A percentile compares a stretch with the other conserved stretches of the same genome.
Evolutionary conservation across 2,329 filamentous ascomycete species (phyloP).

Genomic region (Colletotrichum sp.): DNA sequence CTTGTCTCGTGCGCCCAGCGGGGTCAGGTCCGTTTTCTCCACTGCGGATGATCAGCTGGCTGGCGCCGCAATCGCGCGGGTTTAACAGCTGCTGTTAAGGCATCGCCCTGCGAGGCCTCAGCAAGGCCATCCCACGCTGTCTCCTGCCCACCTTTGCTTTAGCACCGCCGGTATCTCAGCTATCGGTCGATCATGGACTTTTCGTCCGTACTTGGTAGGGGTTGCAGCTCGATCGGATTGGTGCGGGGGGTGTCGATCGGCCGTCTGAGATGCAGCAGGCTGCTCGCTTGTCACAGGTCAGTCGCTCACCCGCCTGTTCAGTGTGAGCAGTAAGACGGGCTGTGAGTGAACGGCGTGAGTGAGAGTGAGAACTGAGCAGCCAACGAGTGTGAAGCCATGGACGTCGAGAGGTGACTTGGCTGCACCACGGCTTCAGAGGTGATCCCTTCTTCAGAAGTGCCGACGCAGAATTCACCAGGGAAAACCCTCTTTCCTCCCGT

Average conservation of each 20-base stretch:
- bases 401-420: not conserved
- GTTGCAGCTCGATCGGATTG: slow-evolving; percentile 14
- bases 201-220: not conserved
- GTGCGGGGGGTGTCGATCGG: slow-evolving; percentile 4
- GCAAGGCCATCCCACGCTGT: not conserved
- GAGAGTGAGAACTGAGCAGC: slow-evolving; percentile 14
- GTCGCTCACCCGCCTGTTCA: not conserved
- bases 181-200: not conserved
- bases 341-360: not conserved
- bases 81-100: slow-evolving; percentile 8
- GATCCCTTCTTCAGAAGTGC: not conserved
- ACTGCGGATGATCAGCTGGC: slow-evolving; percentile 23
- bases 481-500: not conserved
- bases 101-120: slow-evolving; percentile 10
- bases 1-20: slow-evolving; percentile 16
- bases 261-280: slow-evolving; percentile 14
- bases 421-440: not conserved
- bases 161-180: not conserved
- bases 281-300: not conserved
- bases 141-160: not conserved
- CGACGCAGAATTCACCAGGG: not conserved
- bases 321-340: not conserved
- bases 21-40: slow-evolving; percentile 17
- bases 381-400: not conserved
- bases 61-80: slow-evolving; percentile 13